phyloP scores from a whole-genome alignment of 2,329 filamentous ascomycete species.

The Exophiala sp. region DNA sequence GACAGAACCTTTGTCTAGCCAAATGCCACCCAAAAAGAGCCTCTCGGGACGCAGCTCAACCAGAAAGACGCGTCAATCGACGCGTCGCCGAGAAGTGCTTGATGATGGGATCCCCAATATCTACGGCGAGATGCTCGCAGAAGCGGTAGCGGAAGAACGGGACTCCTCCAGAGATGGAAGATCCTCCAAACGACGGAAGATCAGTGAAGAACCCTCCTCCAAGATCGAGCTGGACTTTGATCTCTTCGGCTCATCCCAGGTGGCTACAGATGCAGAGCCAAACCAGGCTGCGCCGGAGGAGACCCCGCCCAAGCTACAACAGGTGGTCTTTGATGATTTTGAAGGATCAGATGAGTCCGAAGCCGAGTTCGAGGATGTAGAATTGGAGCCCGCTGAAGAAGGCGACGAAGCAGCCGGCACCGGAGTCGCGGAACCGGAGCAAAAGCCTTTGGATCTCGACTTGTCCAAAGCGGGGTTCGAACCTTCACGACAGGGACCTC shows the following conservation, averaged over 20 bases:
- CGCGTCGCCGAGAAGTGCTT: conserved; percentile 15
- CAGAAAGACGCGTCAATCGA: conserved; percentile 19
- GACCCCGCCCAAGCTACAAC: conserved; percentile 25
- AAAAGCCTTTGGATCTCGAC: conserved; percentile 35
- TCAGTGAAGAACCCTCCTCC: conserved; percentile 30
- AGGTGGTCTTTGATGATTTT: conserved; percentile 43
- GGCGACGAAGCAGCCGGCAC: conserved; percentile 28
- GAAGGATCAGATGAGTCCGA: conserved; percentile 54
- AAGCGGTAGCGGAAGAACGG: conserved; percentile 31
- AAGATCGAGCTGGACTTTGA: conserved; percentile 22
- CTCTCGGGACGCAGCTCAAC: conserved; percentile 1
- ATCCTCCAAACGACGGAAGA: conserved; percentile 37
- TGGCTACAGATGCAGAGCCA: conserved; percentile 14
- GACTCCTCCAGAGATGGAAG: conserved; percentile 32
- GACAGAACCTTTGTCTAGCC: background rate
- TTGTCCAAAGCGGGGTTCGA: conserved; percentile 26
- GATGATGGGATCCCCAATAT: conserved; percentile 35
- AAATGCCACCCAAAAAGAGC: conserved; percentile 17
- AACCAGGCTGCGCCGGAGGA: conserved; percentile 7
- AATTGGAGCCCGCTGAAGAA: conserved; percentile 35
- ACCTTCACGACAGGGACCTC: conserved; percentile 12
- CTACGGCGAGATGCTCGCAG: conserved; percentile 40
- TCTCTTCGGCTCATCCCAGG: conserved; percentile 12
- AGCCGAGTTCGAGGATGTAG: conserved; percentile 57
- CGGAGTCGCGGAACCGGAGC: conserved; percentile 38